Evolutionary conservation across 768 basidiomycete species (phyloP).

Genomic region (Russula sp.): DNA sequence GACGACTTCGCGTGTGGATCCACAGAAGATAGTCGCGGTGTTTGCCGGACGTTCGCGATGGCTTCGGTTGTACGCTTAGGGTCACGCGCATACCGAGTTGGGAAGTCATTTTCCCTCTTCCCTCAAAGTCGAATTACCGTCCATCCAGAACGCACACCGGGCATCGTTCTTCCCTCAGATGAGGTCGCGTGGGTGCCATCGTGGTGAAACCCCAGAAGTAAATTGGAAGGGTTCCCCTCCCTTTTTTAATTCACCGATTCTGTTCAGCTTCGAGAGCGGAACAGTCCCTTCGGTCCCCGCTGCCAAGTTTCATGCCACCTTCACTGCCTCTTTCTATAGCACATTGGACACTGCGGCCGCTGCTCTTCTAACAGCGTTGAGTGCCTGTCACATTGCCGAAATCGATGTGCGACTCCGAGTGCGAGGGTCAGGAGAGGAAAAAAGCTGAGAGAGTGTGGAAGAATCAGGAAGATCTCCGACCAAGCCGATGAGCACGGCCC

Average conservation of each 20-base stretch:
- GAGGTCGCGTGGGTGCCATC: conserved; percentile 50
- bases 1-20: no score
- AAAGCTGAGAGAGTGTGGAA: conserved; percentile 63
- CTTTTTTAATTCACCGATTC: conserved; percentile 39
- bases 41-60: no score
- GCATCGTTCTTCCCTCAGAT: conserved; percentile 50
- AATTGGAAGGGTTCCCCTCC: conserved; percentile 43
- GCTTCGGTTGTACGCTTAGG: no score
- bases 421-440: conserved; percentile 49
- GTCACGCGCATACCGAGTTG: no score
- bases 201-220: conserved; percentile 39
- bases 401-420: no score
- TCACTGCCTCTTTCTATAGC: conserved; percentile 55
- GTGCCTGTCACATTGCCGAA: conserved; percentile 61
- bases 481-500: conserved; percentile 63
- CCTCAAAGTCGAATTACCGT: conserved; percentile 68
- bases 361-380: conserved; percentile 64
- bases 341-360: conserved; percentile 49
- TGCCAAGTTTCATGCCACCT: conserved; percentile 45
- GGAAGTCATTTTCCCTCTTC: conserved; percentile 66
- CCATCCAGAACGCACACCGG: conserved; percentile 57
- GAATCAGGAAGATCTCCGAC: conserved; percentile 64
- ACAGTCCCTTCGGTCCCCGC: conserved; percentile 40
- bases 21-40: no score
- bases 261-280: conserved; percentile 56